These are phyloP conservation scores for Exophiala lecanii-corni DNA, from an alignment of 2,329 filamentous ascomycete species.

Conservation along the genomic window DNA sequence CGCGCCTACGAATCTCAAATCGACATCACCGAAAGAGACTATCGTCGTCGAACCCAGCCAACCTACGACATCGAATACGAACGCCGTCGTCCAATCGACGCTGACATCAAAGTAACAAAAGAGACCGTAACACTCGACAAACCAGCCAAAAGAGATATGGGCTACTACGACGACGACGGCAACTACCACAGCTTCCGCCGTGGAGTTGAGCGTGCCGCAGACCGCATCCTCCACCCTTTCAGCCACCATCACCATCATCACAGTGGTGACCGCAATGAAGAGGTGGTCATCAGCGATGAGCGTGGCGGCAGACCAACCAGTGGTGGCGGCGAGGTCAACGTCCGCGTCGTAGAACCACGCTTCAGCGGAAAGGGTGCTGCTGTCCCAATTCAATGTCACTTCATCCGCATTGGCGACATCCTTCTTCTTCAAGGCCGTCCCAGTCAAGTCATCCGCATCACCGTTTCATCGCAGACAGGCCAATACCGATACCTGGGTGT, in stretches of 20 bases:
- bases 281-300: constrained; percentile 37
- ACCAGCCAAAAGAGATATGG: constrained; percentile 52
- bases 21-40: constrained; percentile 56
- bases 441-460: constrained; percentile 99
- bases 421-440: constrained; percentile 97
- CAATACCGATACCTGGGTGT: constrained; percentile 99
- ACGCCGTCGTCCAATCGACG: constrained; percentile 35
- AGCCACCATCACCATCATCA: constrained; percentile 47
- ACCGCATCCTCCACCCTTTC: constrained; percentile 61
- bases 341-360: constrained; percentile 50
- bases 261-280: constrained; percentile 32
- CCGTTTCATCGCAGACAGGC: constrained; percentile 92
- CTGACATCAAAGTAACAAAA: constrained; percentile 33
- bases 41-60: constrained; percentile 58
- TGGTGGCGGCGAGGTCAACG: constrained; percentile 41
- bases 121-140: constrained; percentile 49
- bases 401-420: constrained; percentile 98
- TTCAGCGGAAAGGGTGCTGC: constrained; percentile 45
- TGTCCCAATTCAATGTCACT: constrained; percentile 93
- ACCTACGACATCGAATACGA: constrained; percentile 47
- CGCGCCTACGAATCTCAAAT: constrained; percentile 45
- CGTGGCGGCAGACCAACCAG: constrained; percentile 41
- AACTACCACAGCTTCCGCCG: constrained; percentile 71
- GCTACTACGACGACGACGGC: constrained; percentile 76
- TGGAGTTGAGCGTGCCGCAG: constrained; percentile 62